phyloP scores from a whole-genome alignment of 257 asterid species.

The Fraxinus quadrangulata region DNA sequence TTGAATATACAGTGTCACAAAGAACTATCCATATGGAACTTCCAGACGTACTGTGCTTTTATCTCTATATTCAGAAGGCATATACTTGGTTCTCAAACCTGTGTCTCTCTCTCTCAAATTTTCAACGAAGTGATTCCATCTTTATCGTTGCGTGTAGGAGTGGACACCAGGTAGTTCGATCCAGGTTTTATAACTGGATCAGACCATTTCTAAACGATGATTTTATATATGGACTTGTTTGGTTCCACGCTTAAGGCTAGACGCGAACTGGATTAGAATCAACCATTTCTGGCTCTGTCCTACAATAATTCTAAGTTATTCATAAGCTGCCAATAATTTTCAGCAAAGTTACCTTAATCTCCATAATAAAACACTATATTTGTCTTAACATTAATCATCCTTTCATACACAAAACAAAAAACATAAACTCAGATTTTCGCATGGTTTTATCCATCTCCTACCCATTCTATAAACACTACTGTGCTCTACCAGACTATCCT shows the following conservation, averaged over 20 bases:
- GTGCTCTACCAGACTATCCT: conserved; percentile 25
- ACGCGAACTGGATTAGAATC: background rate
- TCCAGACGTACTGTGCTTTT: background rate
- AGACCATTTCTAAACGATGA: background rate
- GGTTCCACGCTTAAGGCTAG: background rate
- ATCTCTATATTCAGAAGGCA: background rate
- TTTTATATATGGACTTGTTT: background rate
- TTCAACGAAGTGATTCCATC: background rate
- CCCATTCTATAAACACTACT: conserved; percentile 28
- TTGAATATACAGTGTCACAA: background rate
- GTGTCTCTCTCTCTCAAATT: background rate
- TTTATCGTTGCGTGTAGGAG: too few species aligned
- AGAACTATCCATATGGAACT: background rate
- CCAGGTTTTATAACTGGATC: background rate
- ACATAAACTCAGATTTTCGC: conserved; percentile 15
- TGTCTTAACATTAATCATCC: conserved; percentile 23
- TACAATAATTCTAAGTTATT: conserved; percentile 7
- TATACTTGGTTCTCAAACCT: background rate
- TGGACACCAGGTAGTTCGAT: background rate
- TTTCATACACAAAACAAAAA: background rate
- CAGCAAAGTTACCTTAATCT: conserved; percentile 30
- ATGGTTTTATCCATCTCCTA: conserved; percentile 22
- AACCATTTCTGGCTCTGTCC: background rate
- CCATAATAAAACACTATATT: conserved; percentile 33
- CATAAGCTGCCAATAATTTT: conserved; percentile 20